Base-by-base conservation (phyloP, 257 asterid genomes). In the Leptodermis oblonga region DNA sequence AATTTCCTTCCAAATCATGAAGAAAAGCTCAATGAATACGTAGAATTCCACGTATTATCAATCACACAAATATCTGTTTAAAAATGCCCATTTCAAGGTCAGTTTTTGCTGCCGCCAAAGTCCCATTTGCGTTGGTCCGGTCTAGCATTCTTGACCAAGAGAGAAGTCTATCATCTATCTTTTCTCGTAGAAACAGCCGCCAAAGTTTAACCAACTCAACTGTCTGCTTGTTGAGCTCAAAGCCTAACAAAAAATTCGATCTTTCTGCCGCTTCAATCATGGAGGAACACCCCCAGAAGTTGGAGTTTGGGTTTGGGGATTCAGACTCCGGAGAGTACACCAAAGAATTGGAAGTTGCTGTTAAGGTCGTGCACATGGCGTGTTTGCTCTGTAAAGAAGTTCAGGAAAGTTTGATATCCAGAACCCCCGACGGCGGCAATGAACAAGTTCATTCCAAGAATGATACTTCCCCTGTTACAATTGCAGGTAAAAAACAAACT, bases 311-410 rank as follows among this genome's bases (percentile, higher is more conserved):
- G 34, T 48, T 74, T 49, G 83, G 58, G 14, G 43, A 82, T 33
- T 49, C 63, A 75, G 69, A 68, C 14, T 14, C 69, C 52, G 79
- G 64, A 1, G 67, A 69, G 58, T 82, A 70, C 54, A 69, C 85
- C 46, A 26, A 70, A 28, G 96, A 90, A 63, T 26, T 88, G 78
- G 87, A 86, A 71, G 78, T 90, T 26, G 96, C 94, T 1, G 97
- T 88, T 10, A 90, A 85, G 79, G 97, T 94, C 25, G 97, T 90
- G 28, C 97, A 90, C 55, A 72, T 90, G 96, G 92, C 97, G 23
- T 83, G 84, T 48, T 77, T 83, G 84, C 83, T 88, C 34, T 90
- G 96, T 70, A 82, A 82, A 74, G 76, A 76, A 70, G 84, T 88
- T 69, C 97, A 88, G 67, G 68, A 82, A 41, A 75, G 60, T 31